Percentiles rank a stretch among this genome's conserved stretches.
phyloP scores from a whole-genome alignment of 2,329 filamentous ascomycete species.

The Paramyrothecium sp. region DNA sequence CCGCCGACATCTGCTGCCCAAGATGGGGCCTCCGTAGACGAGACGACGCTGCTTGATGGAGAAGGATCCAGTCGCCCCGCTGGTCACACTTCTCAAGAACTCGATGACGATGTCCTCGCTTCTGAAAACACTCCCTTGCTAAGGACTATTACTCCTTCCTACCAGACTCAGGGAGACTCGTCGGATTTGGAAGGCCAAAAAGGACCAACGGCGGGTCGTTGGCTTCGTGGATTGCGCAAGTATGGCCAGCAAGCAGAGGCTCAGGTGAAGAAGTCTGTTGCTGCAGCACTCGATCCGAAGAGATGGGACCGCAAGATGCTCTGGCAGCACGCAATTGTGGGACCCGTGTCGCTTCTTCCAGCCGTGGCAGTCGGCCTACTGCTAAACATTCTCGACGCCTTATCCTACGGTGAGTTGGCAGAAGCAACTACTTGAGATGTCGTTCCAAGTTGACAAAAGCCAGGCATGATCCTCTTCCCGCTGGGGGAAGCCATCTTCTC shows the following conservation, averaged over 20 bases:
- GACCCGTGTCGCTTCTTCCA: conserved; percentile 71
- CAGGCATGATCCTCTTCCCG: conserved; percentile 91
- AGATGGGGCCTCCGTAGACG: background rate
- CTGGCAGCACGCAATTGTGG: conserved; percentile 61
- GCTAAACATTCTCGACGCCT: conserved; percentile 88
- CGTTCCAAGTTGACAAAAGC: conserved; percentile 3
- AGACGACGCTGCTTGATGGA: background rate
- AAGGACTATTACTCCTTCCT: conserved; percentile 25
- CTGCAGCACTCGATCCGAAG: conserved; percentile 57
- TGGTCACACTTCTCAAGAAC: background rate
- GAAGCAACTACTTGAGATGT: background rate
- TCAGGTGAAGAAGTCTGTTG: conserved; percentile 25
- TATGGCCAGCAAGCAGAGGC: conserved; percentile 29
- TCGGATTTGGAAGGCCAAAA: conserved; percentile 54
- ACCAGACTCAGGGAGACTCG: conserved; percentile 24
- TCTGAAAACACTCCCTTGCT: conserved; percentile 51
- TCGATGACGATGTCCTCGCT: conserved; percentile 4
- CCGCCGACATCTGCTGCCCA: conserved; percentile 29
- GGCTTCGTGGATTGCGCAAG: conserved; percentile 19
- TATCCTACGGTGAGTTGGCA: conserved; percentile 73
- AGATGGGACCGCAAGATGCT: conserved; percentile 69
- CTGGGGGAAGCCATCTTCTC: conserved; percentile 84
- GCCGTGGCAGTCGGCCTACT: conserved; percentile 86
- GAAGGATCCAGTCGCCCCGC: background rate
- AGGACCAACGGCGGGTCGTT: conserved; percentile 30